Conservation (phyloP, 2,329 filamentous ascomycete species). For the Fonsecaea multimorphosa region DNA sequence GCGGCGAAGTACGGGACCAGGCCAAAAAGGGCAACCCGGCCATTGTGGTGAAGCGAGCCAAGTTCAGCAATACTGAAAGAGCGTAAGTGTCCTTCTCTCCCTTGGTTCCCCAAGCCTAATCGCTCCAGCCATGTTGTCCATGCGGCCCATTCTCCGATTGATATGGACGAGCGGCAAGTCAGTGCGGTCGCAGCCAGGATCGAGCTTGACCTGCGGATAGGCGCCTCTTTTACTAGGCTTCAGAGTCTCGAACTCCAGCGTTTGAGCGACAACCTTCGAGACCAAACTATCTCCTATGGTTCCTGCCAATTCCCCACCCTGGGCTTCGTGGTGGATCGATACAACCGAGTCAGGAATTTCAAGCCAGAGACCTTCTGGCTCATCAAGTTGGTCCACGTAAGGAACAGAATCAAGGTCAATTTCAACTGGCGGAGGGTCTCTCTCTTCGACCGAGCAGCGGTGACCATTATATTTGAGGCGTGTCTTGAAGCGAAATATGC, state of each 20-base stretch:
- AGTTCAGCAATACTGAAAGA: slow-evolving; percentile 94
- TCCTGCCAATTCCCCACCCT: slow-evolving; percentile 97
- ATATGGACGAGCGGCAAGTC: slow-evolving; percentile 83
- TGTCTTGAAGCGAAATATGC: slow-evolving; percentile 79
- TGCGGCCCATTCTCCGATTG: slow-evolving; percentile 76
- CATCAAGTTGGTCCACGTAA: slow-evolving; percentile 81
- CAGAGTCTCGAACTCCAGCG: slow-evolving; percentile 78
- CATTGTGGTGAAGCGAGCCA: slow-evolving; percentile 82
- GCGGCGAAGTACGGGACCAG: slow-evolving; percentile 83
- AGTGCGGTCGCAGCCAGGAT: slow-evolving; percentile 87
- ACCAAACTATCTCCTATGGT: slow-evolving; percentile 79
- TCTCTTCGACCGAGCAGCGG: slow-evolving; percentile 84
- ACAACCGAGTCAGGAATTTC: slow-evolving; percentile 92
- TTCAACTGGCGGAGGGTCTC: slow-evolving; percentile 84
- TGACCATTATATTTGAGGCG: slow-evolving; percentile 81
- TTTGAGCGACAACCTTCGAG: slow-evolving; percentile 70
- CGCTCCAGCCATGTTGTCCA: slow-evolving; percentile 75
- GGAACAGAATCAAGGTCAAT: slow-evolving; percentile 77
- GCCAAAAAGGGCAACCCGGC: slow-evolving; percentile 74
- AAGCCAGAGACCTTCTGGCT: slow-evolving; percentile 91
- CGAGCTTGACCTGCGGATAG: slow-evolving; percentile 90
- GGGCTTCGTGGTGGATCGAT: slow-evolving; percentile 95
- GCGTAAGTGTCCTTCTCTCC: slow-evolving; percentile 65
- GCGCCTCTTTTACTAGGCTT: slow-evolving; percentile 88
- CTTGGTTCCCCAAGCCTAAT: neutral